Evolutionary conservation across 768 basidiomycete species (phyloP).

Genomic region (Agrocybe praecox): DNA sequence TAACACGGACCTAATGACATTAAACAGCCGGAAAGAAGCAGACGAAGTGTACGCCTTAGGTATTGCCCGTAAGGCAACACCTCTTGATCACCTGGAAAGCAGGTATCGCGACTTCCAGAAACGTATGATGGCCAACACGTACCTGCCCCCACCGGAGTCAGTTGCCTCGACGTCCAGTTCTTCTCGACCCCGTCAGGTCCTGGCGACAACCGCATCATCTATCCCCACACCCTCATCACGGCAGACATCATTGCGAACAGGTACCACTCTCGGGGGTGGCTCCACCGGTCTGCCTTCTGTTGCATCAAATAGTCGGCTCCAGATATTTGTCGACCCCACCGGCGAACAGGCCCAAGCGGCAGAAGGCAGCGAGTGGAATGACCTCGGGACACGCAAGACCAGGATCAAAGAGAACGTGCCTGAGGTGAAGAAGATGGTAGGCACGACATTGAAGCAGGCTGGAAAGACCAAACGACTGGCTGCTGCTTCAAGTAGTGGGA

Average conservation of each 20-base stretch:
- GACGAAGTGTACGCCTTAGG: constrained; percentile 89
- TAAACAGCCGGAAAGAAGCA: constrained; percentile 77
- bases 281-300: constrained; percentile 31
- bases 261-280: constrained; percentile 12
- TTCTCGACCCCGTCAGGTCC: constrained; percentile 32
- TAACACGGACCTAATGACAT: constrained; percentile 6
- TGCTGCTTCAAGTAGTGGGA: constrained; percentile 33
- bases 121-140: constrained; percentile 74
- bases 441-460: constrained; percentile 66
- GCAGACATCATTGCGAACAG: constrained; percentile 28
- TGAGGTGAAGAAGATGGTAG: constrained; percentile 68
- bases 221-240: constrained; percentile 40
- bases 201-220: constrained; percentile 47
- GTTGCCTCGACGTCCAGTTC: constrained; percentile 24
- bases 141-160: constrained; percentile 40
- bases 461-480: constrained; percentile 57
- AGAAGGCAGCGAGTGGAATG: constrained; percentile 56
- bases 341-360: constrained; percentile 50
- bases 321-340: constrained; percentile 73
- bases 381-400: constrained; percentile 76
- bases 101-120: constrained; percentile 88
- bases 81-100: constrained; percentile 77
- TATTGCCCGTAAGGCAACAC: constrained; percentile 79
- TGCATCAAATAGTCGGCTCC: constrained; percentile 57
- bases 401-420: constrained; percentile 80